A percentile compares a stretch with the other conserved stretches of the same genome.
Evolutionary conservation across 2,329 filamentous ascomycete genomes (phyloP).

Genomic region (Colletotrichum eremochloae): DNA sequence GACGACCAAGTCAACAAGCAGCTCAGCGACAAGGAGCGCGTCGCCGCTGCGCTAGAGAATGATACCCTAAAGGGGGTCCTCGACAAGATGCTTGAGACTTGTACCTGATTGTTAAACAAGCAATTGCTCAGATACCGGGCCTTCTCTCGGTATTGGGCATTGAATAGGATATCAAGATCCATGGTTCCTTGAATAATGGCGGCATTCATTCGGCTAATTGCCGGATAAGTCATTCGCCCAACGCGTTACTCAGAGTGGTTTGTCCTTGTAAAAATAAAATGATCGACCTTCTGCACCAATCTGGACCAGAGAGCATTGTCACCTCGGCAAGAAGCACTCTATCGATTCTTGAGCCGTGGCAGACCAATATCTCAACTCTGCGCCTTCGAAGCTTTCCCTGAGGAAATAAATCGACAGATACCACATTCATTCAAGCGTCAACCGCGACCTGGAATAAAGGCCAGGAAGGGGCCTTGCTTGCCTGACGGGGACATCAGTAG

Average conservation of each 20-base stretch:
- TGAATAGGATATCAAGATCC: constrained; percentile 13
- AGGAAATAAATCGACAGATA: constrained; percentile 32
- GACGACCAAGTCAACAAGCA: constrained; percentile 98
- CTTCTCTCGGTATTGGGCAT: background rate
- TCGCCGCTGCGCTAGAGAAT: constrained; percentile 95
- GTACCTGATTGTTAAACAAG: constrained; percentile 62
- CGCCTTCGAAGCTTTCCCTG: background rate
- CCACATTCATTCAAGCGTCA: background rate
- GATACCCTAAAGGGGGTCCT: constrained; percentile 89
- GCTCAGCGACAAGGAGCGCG: constrained; percentile 94
- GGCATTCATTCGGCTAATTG: background rate
- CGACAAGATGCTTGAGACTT: constrained; percentile 93
- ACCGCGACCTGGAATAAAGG: background rate
- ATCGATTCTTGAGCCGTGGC: constrained; percentile 19
- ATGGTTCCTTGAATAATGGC: background rate
- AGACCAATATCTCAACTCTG: constrained; percentile 2
- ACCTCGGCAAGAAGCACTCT: constrained; percentile 21
- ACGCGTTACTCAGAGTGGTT: background rate
- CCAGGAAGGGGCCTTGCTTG: background rate
- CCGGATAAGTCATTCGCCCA: background rate
- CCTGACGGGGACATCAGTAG: constrained; percentile 11
- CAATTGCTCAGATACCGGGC: background rate
- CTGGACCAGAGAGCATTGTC: constrained; percentile 11
- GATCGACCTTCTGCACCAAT: constrained; percentile 26
- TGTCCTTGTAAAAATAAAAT: constrained; percentile 16